phyloP scores from a whole-genome alignment of 2,329 filamentous ascomycete species.

The Hypoxylon sp. region DNA sequence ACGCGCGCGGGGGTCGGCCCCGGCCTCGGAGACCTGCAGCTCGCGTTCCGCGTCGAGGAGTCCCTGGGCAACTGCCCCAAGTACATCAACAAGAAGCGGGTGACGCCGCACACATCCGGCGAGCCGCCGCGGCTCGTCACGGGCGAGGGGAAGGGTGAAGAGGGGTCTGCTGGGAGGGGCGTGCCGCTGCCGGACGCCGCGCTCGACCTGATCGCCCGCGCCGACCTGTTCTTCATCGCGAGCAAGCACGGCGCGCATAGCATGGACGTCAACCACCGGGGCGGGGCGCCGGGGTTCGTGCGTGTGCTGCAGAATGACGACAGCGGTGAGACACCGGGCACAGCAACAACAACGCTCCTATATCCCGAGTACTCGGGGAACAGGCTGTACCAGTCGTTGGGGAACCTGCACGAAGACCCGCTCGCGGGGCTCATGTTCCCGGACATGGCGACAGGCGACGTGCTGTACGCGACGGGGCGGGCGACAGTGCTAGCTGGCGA shows the following conservation, averaged over 20 bases:
- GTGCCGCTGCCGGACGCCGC: slow-evolving; percentile 61
- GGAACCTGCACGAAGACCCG: slow-evolving; percentile 75
- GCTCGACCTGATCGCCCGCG: slow-evolving; percentile 64
- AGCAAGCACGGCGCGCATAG: slow-evolving; percentile 65
- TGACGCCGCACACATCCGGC: slow-evolving; percentile 62
- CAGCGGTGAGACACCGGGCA: slow-evolving; percentile 35
- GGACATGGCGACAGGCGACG: slow-evolving; percentile 75
- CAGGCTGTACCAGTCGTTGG: slow-evolving; percentile 81
- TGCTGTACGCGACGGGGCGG: slow-evolving; percentile 76
- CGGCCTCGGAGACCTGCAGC: slow-evolving; percentile 52
- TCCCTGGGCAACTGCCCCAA: slow-evolving; percentile 87
- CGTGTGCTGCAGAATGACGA: slow-evolving; percentile 68
- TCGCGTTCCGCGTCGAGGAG: slow-evolving; percentile 74
- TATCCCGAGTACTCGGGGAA: slow-evolving; percentile 91
- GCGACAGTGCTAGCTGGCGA: slow-evolving; percentile 71
- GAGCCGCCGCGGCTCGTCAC: slow-evolving; percentile 57
- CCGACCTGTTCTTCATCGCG: slow-evolving; percentile 82
- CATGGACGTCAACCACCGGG: slow-evolving; percentile 88
- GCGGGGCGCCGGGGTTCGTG: slow-evolving; percentile 77
- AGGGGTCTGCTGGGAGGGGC: no score
- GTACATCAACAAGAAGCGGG: slow-evolving; percentile 78
- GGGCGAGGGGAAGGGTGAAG: slow-evolving; percentile 44
- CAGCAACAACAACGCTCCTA: slow-evolving; percentile 61
- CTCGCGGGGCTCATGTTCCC: slow-evolving; percentile 75
- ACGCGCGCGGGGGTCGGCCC: slow-evolving; percentile 47